Evolutionary conservation across 495 filamentous ascomycete species (phyloP), one percentile per base, ranked within the genome.

Genomic region (Trichocladium uniseriatum): DNA sequence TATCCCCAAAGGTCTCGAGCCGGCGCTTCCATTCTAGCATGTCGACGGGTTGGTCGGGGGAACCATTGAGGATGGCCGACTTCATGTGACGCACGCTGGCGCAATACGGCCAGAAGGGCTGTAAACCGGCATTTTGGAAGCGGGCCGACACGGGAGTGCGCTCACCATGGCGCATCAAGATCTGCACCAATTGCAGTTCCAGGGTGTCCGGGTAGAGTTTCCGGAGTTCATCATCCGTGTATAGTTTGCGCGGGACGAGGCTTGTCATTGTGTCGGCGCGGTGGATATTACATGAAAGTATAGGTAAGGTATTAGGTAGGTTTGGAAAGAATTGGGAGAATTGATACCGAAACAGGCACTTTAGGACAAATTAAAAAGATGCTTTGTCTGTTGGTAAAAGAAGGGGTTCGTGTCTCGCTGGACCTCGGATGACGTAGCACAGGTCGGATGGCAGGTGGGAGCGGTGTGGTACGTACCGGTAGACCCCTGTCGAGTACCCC

Each of bases 81-180:
- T 78, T 78, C 62, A 96, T 75, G 51, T 79, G 81, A 29, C 75
- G 74, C 15, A 87, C 89, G 36, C 81, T 78, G 43, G 74, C 75
- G 69, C 92, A 98, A 68, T 96, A 98, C 8, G 92, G 86, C 92
- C 92, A 98, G 65, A 86, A 92, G 57, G 84, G 68, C 48, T 68
- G 64, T 15, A 96, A 74, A n/a, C 90, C 90, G 59, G 87, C 73
- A 73, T 94, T 94, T 62, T 87, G 80, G 65, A 98, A 95, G 7
- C 94, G 82, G 14, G 87, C 75, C 15, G 79, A 83, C 14, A 97
- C 87, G 27, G 91, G 92, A 19, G 80, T 88, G 24, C 90, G 80
- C 69, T 96, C 90, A 59, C 89, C 89, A 75, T 95, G 89, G 43
- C 90, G 84, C 52, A 97, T 80, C 50, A 94, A 79, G 52, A 98